Evolutionary conservation across 306 rosid species (phyloP).

Genomic region (Gillenia trifoliata): DNA sequence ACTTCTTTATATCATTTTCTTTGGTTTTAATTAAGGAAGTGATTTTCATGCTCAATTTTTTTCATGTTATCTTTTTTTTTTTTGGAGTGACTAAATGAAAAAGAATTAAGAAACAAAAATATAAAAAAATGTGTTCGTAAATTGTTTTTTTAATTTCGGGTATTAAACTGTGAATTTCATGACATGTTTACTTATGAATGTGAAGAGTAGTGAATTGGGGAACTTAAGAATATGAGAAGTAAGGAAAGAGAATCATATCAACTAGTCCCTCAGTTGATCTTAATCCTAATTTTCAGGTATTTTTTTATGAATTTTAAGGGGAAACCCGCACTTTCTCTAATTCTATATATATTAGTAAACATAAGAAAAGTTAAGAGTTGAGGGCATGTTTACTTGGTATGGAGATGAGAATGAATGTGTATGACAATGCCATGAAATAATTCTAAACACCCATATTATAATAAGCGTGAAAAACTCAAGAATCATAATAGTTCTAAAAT

Average conservation of each 20-base stretch:
- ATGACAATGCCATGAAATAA: too few relatives aligned
- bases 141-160: too few relatives aligned
- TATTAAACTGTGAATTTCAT: too few relatives aligned
- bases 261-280: not conserved
- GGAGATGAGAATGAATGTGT: too few relatives aligned
- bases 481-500: too few relatives aligned
- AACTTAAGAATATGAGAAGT: not conserved
- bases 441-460: too few relatives aligned
- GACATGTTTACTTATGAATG: not conserved
- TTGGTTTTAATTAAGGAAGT: too few relatives aligned
- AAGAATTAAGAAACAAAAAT: too few relatives aligned
- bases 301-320: not conserved
- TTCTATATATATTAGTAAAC: not conserved
- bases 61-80: not conserved
- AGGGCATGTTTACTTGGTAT: not conserved
- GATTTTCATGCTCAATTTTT: too few relatives aligned
- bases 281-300: too few relatives aligned
- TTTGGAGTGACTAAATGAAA: not conserved
- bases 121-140: not conserved
- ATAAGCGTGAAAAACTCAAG: too few relatives aligned
- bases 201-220: not conserved
- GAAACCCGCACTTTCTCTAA: not conserved
- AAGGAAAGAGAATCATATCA: not conserved
- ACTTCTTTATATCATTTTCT: not conserved
- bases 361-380: not conserved